Base-by-base conservation (phyloP, 202 grass and related monocot genomes). In the Dendrocalamus latiflorus region DNA sequence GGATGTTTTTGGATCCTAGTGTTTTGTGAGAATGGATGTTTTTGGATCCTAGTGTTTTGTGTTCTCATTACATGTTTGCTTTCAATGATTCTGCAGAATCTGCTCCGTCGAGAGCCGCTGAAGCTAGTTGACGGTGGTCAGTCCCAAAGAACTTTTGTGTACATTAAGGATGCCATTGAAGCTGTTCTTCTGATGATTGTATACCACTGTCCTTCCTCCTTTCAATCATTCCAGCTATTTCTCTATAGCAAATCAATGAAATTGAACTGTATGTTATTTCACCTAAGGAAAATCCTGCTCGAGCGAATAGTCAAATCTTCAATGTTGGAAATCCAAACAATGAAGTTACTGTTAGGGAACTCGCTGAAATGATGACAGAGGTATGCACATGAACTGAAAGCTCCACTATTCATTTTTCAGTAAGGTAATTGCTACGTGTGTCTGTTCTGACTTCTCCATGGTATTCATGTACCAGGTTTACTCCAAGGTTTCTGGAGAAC, bases 111-210 rank as follows among this genome's bases (percentile, higher is more conserved):
- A 80, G 91, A 98, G 48, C 92, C 95, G 43, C 68, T 98, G 78
- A 98, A 95, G 77, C 91, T 98, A 72, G 95, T 98, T 78, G 95
- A 98, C 75, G 95, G 95, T 38, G 95, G 95, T 24, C 83, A 88
- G 76, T 93, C 91, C 30, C 95, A 98, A 83, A 90, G 95, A 92
- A 98, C 95, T 53, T 98, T 98, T 84, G 88, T 98, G 36, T 94
- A 91, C 86, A 91, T 98, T 74, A 98, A 98, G 82, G 95, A 95
- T 88, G 95, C 95, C 54, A 95, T 98, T 26, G 95, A 98, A 95
- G 95, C 95, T 76, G 95, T 98, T 78, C 76, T 88, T 63, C 78
- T 98, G 80, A 95, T 98, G 92, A 91, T 98, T 78, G 95, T 94
- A 76, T 64, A 81, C 34, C 34, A 36, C 34, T 36, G 34, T 42